Conservation (phyloP, 176 grass and related monocot genomes). For the Cenchrus americanus region DNA sequence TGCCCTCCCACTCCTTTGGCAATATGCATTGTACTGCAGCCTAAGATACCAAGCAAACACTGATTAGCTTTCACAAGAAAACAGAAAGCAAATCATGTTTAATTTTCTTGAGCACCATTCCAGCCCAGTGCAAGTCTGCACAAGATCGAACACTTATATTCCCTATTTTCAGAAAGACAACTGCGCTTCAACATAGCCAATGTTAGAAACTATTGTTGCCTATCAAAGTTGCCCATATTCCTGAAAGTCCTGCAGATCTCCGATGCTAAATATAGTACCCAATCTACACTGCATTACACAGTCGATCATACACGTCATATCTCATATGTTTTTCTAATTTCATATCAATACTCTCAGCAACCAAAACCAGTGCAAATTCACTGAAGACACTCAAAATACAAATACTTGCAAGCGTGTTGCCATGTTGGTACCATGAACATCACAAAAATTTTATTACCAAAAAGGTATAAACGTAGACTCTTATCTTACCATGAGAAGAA, state of each 20-base stretch:
- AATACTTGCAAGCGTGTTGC: neutral
- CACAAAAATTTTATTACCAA: neutral
- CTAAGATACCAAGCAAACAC: constrained; percentile 43
- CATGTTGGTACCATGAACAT: neutral
- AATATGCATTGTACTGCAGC: constrained; percentile 83
- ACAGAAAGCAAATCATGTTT: neutral
- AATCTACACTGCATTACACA: neutral
- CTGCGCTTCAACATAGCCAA: neutral
- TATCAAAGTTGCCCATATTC: neutral
- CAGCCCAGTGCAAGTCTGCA: neutral
- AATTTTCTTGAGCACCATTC: neutral
- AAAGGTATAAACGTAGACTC: too few species aligned
- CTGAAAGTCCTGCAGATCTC: neutral
- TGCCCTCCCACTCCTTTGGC: constrained; percentile 75
- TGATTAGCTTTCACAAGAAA: neutral
- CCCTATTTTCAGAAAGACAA: neutral
- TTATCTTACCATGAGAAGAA: constrained; percentile 70
- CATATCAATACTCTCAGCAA: neutral
- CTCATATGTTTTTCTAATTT: neutral
- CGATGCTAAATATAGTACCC: neutral
- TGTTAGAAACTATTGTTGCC: neutral
- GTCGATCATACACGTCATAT: neutral
- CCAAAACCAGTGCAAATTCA: neutral
- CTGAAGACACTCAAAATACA: neutral
- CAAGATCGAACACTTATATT: neutral